Evolutionary conservation across 257 asterid genomes (phyloP).

Genomic region (Cordia subcordata): DNA sequence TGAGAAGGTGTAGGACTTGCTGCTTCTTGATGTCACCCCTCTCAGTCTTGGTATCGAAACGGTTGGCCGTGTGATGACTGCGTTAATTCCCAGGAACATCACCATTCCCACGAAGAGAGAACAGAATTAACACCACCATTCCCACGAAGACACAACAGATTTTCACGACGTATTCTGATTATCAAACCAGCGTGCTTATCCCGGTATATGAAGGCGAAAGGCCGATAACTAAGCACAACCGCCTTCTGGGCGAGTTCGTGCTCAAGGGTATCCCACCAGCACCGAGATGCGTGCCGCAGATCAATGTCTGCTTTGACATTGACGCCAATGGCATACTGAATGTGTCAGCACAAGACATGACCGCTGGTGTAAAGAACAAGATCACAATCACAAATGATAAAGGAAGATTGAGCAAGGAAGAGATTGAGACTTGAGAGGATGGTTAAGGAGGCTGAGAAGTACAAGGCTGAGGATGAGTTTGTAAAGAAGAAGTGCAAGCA

Average conservation of each 20-base stretch:
- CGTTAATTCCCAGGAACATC: conserved; percentile 10
- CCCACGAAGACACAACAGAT: neutral
- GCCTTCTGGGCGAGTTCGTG: conserved; percentile 1
- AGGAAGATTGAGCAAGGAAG: conserved; percentile 9
- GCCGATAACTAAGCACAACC: conserved; percentile 1
- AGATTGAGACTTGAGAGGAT: conserved; percentile 14
- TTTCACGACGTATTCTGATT: neutral
- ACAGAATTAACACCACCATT: conserved; percentile 11
- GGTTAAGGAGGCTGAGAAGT: conserved; percentile 8
- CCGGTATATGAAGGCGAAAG: conserved; percentile 11
- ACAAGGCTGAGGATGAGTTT: conserved; percentile 8
- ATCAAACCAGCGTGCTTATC: neutral
- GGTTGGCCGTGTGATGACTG: neutral
- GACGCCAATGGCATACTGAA: conserved; percentile 11
- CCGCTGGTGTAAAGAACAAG: conserved; percentile 2
- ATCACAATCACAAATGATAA: conserved; percentile 2
- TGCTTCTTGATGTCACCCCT: conserved; percentile 11
- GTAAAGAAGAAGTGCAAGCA: conserved; percentile 5
- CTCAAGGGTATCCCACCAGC: conserved; percentile 1
- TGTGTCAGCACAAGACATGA: conserved; percentile 7
- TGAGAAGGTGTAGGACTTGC: conserved; percentile 2
- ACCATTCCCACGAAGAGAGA: no score
- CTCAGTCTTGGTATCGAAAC: conserved; percentile 2
- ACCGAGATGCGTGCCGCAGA: neutral
- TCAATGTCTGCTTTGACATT: conserved; percentile 4